Conservation (phyloP, 176 grass and related monocot genomes). For the Zoysia pacifica region DNA sequence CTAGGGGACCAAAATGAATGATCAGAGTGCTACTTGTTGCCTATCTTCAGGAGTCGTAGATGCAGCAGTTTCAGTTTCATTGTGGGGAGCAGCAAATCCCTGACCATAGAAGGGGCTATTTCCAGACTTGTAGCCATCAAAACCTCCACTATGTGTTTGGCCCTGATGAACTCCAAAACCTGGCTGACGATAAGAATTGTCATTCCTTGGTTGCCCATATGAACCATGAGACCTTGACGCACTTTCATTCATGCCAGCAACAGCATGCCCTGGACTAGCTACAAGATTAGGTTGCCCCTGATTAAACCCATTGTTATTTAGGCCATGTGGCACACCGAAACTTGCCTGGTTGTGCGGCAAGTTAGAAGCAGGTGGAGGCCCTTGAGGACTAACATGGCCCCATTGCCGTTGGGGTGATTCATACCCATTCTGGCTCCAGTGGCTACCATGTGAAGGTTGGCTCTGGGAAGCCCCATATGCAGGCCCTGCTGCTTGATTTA, state of each 20-base stretch:
- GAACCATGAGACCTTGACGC: conserved; percentile 19
- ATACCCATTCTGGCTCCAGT: conserved; percentile 18
- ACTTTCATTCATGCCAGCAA: not conserved
- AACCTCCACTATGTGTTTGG: not conserved
- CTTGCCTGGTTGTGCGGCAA: conserved; percentile 9
- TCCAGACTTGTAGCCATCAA: not conserved
- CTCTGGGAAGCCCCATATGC: conserved; percentile 13
- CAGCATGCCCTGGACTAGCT: conserved; percentile 2
- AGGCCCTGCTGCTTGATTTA: conserved; percentile 15
- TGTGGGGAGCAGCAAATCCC: conserved; percentile 16
- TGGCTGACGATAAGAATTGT: not conserved
- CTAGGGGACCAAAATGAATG: not conserved
- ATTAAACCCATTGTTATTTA: conserved; percentile 28
- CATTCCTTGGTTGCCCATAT: conserved; percentile 4
- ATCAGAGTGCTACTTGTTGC: conserved; percentile 26
- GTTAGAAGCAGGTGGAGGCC: not conserved
- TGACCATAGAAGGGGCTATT: conserved; percentile 4
- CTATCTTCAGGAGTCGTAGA: conserved; percentile 21
- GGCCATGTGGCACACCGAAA: conserved; percentile 25
- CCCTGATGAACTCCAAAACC: conserved; percentile 21
- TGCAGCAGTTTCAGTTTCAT: conserved; percentile 21
- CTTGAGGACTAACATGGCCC: not conserved
- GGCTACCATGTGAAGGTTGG: not conserved
- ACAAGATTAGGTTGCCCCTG: conserved; percentile 11
- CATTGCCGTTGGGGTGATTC: conserved; percentile 17